Conservation (phyloP, 2,329 filamentous ascomycete species). For the Zopfia rhizophila region DNA sequence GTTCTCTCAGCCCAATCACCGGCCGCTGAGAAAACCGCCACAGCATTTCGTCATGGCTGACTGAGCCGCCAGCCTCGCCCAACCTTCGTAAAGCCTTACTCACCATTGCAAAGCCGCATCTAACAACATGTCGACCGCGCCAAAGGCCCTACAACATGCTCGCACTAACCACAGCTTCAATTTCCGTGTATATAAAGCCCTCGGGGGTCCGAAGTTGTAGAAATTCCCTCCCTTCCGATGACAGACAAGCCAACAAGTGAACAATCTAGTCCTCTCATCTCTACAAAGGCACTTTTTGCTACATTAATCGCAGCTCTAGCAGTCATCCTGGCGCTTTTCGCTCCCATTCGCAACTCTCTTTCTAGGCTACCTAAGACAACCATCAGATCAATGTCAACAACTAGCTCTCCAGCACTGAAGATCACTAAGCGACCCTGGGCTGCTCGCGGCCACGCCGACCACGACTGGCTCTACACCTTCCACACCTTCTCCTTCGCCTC, state of each 20-base stretch:
- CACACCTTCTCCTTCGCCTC: conserved; percentile 86
- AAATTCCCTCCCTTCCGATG: conserved; percentile 36
- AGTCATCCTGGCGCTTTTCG: conserved; percentile 59
- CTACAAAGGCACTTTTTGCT: conserved; percentile 40
- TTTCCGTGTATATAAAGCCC: conserved; percentile 41
- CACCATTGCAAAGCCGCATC: conserved; percentile 44
- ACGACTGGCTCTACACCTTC: conserved; percentile 89
- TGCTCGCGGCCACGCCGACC: conserved; percentile 78
- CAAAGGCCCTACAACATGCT: conserved; percentile 36
- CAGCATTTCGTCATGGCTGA: conserved; percentile 42
- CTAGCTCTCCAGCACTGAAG: conserved; percentile 57
- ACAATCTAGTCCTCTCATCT: conserved; percentile 27
- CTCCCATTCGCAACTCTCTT: conserved; percentile 50
- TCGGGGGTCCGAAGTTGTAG: conserved; percentile 14
- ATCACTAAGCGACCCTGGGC: conserved; percentile 79
- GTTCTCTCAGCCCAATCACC: conserved; percentile 34
- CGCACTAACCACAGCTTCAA: conserved; percentile 28
- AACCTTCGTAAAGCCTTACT: conserved; percentile 40
- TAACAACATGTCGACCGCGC: conserved; percentile 25
- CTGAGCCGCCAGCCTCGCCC: conserved; percentile 33
- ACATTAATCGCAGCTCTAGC: conserved; percentile 49
- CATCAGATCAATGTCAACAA: conserved; percentile 53
- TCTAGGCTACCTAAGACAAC: conserved; percentile 44
- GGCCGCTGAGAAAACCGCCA: conserved; percentile 21
- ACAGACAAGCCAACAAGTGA: conserved; percentile 32